phyloP scores from a whole-genome alignment of 2,329 filamentous ascomycete species.

The Metarhizium guizhouense region DNA sequence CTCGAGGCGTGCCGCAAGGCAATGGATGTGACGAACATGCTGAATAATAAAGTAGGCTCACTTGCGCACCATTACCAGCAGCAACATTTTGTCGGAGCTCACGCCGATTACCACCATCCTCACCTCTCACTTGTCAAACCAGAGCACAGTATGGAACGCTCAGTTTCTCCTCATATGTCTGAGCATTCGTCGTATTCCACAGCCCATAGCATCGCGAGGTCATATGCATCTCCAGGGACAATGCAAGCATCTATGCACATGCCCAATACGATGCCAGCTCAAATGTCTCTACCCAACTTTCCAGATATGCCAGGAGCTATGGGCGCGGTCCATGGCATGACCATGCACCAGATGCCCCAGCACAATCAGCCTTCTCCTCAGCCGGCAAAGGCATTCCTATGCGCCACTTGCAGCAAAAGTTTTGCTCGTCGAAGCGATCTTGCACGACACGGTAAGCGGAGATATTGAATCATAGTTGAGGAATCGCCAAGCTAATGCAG shows the following conservation, averaged over 20 bases:
- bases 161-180: constrained; percentile 50
- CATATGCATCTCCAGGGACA: constrained; percentile 43
- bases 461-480: background rate
- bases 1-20: constrained; percentile 36
- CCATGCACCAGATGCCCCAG: constrained; percentile 28
- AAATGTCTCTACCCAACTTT: constrained; percentile 34
- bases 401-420: constrained; percentile 80
- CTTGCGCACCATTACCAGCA: constrained; percentile 17
- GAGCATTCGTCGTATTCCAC: constrained; percentile 49
- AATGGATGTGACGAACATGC: constrained; percentile 45
- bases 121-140: constrained; percentile 25
- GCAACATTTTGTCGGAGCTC: constrained; percentile 20
- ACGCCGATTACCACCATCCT: constrained; percentile 21
- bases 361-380: constrained; percentile 24
- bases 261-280: constrained; percentile 30
- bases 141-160: constrained; percentile 39
- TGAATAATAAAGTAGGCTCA: constrained; percentile 38
- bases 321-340: constrained; percentile 26
- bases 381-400: constrained; percentile 67
- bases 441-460: constrained; percentile 74
- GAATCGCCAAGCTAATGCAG: background rate
- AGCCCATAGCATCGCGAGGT: constrained; percentile 35
- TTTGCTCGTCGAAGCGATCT: constrained; percentile 93
- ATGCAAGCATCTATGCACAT: constrained; percentile 43
- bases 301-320: constrained; percentile 24